Conservation (phyloP, 2,329 filamentous ascomycete species). For the Dendryphion nanum region DNA sequence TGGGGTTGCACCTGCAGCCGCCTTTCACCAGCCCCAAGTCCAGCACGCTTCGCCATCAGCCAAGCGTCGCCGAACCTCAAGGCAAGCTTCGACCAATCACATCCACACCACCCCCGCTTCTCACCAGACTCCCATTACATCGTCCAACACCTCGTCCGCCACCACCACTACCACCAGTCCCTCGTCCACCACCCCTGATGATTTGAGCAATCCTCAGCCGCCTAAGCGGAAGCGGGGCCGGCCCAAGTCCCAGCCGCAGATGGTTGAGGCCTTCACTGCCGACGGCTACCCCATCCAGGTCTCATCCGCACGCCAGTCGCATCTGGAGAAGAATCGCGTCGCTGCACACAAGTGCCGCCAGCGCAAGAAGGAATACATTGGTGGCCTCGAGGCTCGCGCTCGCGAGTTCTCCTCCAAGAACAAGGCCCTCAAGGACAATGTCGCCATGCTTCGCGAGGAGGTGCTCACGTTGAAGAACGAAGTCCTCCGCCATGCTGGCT, state of each 20-base stretch:
- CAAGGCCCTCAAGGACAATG: conserved; percentile 33
- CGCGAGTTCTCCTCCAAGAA: conserved; percentile 38
- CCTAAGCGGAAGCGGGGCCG: conserved; percentile 38
- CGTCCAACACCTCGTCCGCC: conserved; percentile 10
- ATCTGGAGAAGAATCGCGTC: conserved; percentile 67
- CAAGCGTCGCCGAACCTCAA: conserved; percentile 30
- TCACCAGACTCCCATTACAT: neutral
- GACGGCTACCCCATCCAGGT: conserved; percentile 35
- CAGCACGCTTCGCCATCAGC: too few relatives aligned
- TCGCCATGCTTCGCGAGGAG: conserved; percentile 35
- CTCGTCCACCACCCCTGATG: too few relatives aligned
- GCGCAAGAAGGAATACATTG: conserved; percentile 62
- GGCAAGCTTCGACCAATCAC: conserved; percentile 2
- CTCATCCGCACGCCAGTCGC: conserved; percentile 34
- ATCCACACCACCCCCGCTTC: too few relatives aligned
- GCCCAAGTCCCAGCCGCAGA: conserved; percentile 34
- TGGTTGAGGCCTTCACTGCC: conserved; percentile 28
- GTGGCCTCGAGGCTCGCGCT: conserved; percentile 49
- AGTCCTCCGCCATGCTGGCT: conserved; percentile 36
- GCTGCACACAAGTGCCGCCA: conserved; percentile 73
- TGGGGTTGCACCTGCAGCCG: too few relatives aligned
- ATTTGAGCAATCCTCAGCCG: conserved; percentile 23
- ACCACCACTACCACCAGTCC: too few relatives aligned
- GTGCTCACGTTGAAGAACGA: conserved; percentile 38
- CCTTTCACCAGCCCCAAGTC: neutral